A percentile compares a stretch with the other conserved stretches of the same genome.
Conservation (phyloP, 2,329 filamentous ascomycete species). For the Neophaeococcomyces aloes region DNA sequence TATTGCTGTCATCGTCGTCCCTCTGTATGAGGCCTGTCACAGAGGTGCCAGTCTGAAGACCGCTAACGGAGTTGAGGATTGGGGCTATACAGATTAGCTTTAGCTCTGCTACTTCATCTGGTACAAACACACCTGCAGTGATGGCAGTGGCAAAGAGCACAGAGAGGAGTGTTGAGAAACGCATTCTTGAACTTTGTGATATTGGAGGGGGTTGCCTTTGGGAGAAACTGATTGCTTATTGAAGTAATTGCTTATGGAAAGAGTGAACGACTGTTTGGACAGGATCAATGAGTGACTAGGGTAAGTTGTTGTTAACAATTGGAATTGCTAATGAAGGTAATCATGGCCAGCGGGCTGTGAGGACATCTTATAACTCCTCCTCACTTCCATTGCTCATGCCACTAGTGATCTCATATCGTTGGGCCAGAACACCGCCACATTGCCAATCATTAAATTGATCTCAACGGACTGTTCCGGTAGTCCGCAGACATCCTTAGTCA, state of each 20-base stretch:
- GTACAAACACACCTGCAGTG: slow-evolving; percentile 9
- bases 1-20: too few relatives aligned
- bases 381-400: neutral
- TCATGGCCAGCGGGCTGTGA: neutral
- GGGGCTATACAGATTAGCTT: neutral
- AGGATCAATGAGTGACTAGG: slow-evolving; percentile 8
- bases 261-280: slow-evolving; percentile 5
- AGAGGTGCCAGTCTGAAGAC: neutral
- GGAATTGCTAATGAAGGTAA: slow-evolving; percentile 7
- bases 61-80: neutral
- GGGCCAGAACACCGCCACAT: too few relatives aligned
- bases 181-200: slow-evolving; percentile 14
- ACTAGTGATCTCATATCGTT: too few relatives aligned
- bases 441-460: too few relatives aligned
- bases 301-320: slow-evolving; percentile 6
- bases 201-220: neutral
- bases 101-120: too few relatives aligned
- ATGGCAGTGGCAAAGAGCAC: slow-evolving; percentile 13
- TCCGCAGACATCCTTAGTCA: too few relatives aligned
- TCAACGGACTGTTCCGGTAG: too few relatives aligned
- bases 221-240: neutral
- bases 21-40: too few relatives aligned
- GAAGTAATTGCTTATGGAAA: neutral
- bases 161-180: slow-evolving; percentile 13
- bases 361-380: slow-evolving; percentile 8